Evolutionary conservation across 352 stramenopile species (phyloP), one percentile per base, ranked within the genome.

Genomic region (Phytophthora brassicae): DNA sequence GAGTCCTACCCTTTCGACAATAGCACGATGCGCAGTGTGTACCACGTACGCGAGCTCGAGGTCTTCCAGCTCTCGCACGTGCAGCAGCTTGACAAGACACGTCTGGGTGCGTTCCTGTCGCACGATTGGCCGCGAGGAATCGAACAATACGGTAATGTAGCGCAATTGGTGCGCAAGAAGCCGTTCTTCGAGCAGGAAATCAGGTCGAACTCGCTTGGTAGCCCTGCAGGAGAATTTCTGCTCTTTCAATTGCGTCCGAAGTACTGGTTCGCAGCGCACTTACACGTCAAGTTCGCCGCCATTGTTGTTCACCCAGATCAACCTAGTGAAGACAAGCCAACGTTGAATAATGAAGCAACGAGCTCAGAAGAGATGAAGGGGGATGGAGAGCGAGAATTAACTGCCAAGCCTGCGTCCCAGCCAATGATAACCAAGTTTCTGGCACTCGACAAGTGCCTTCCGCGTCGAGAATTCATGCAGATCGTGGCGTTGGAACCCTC

Each of bases 381-480:
- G 23, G 54, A 24, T 45, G 39, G 11, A 38, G 42, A 66, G 2
- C 52, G 64, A 48, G 22, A 56, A 17, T 22, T 24, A 36, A 44
- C 56, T n/a, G 11, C 24, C 14, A 67, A 64, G 26, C 17, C 55
- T 11, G 22, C 28, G 11, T 41, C 41, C 9, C 26, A 59, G 50
- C 63, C 53, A 57, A 39, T 35, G 22, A 79, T 54, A 38, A 79
- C 68, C 14, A 79, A 77, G 59, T 73, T 77, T 16, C 49, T 75
- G n/a, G 97, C 97, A 23, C 79, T 99, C n/a, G 98, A 99, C 83
- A 99, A 99, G 74, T 99, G 96, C 60, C 81, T 99, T 4, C 97
- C 94, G 12, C 85, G 91, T 42, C 76, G 96, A 20, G 88, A 98
- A 28, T 98, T 98, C 66, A 81, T 99, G 31, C 94, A 99, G 51